Percentiles rank a stretch among this genome's conserved stretches.
Evolutionary conservation across 2,329 filamentous ascomycete species (phyloP).

Genomic region (Chrysoporthe austroafricana): DNA sequence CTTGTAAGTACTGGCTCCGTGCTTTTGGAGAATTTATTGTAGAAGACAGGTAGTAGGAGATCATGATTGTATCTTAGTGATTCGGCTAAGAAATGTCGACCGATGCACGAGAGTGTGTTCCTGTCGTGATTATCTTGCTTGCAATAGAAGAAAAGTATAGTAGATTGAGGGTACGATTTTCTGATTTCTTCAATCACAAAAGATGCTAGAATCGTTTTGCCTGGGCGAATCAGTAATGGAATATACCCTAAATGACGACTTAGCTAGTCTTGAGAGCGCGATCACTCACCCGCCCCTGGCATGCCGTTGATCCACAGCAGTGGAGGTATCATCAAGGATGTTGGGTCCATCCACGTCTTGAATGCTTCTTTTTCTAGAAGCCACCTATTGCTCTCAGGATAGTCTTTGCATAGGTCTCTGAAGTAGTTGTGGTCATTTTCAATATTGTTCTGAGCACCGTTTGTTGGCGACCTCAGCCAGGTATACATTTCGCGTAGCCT

Average conservation of each 20-base stretch:
- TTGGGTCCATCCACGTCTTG: constrained; percentile 33
- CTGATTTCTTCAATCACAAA: constrained; percentile 40
- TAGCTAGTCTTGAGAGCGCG: no score
- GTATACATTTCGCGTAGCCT: constrained; percentile 29
- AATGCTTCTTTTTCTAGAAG: constrained; percentile 35
- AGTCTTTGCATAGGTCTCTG: constrained; percentile 29
- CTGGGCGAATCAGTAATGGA: neutral
- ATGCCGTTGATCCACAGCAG: constrained; percentile 45
- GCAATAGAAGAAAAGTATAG: constrained; percentile 45
- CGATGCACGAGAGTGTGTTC: constrained; percentile 39
- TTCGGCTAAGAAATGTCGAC: constrained; percentile 41
- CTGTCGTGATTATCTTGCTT: constrained; percentile 37
- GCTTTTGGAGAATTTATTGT: constrained; percentile 39
- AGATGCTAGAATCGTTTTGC: constrained; percentile 40
- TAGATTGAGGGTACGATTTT: constrained; percentile 20
- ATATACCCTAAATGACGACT: neutral
- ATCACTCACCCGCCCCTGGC: constrained; percentile 42
- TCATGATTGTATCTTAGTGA: constrained; percentile 36
- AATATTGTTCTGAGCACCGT: constrained; percentile 1
- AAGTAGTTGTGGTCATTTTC: constrained; percentile 7
- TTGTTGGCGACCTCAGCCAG: constrained; percentile 13
- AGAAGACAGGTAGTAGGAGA: constrained; percentile 37
- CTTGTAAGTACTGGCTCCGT: constrained; percentile 37
- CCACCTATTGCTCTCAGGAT: constrained; percentile 36
- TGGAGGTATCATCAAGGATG: constrained; percentile 30